phyloP scores from a whole-genome alignment of 2,329 filamentous ascomycete species.

The Colletotrichum navitas region DNA sequence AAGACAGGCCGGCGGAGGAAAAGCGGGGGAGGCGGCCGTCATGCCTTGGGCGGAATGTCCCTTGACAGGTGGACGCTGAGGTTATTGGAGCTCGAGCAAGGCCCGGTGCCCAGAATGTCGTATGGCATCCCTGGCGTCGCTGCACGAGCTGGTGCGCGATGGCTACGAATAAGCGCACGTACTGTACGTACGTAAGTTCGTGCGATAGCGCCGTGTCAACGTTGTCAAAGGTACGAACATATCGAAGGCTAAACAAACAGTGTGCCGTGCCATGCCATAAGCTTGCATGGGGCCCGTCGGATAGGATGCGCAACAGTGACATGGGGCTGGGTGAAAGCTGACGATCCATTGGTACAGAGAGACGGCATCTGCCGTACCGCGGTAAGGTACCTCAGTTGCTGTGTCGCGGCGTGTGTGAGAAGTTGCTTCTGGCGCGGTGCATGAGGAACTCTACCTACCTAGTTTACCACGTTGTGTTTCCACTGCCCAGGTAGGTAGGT shows the following conservation, averaged over 20 bases:
- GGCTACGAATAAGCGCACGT: background rate
- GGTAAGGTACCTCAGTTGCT: constrained; percentile 26
- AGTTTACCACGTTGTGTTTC: no score
- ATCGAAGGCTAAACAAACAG: background rate
- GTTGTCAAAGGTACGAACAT: background rate
- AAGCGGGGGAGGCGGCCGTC: background rate
- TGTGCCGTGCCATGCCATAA: constrained; percentile 13
- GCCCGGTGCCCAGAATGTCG: background rate
- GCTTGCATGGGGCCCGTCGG: constrained; percentile 13
- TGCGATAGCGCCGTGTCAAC: background rate
- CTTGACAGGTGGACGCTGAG: background rate
- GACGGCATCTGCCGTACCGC: constrained; percentile 37
- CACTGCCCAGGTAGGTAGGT: background rate
- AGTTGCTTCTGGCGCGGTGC: background rate
- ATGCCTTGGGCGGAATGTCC: background rate
- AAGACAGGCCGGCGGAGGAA: constrained; percentile 1
- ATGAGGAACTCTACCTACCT: background rate
- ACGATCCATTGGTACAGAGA: constrained; percentile 28
- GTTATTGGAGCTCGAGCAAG: constrained; percentile 6
- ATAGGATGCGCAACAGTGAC: constrained; percentile 16
- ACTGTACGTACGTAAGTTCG: background rate
- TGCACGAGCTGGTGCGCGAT: background rate
- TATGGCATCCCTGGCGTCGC: background rate
- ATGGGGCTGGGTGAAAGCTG: constrained; percentile 8
- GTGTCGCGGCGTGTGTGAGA: background rate